Evolutionary conservation across 352 stramenopile species (phyloP), one percentile per base, ranked within the genome.

Genomic region (Globisporangium nunn): DNA sequence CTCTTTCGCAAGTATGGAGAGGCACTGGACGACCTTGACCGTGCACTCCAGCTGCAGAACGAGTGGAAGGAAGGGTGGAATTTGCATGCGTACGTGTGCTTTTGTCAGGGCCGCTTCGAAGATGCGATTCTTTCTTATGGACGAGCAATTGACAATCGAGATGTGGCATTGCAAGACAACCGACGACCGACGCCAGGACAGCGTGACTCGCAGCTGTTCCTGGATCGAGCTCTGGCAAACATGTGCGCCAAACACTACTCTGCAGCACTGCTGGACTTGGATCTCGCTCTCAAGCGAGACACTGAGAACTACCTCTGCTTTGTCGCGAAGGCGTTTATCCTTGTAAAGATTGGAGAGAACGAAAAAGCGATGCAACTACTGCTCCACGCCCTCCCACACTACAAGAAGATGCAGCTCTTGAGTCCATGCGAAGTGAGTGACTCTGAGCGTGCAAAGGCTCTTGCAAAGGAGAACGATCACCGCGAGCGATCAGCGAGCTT

Each of bases 31-130:
- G 72, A 74, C 10, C 70, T 77, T 11, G 58, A 56, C 1, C 52
- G 51, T 8, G 70, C 68, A 1, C 58, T 79, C 10, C 53, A 45
- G 14, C 35, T 75, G 7, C 61, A 79, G 6, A 51, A 64, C 4
- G 70, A 78, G 28, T 81, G 74, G 65, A 49, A 58, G 31, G 70
- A 85, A 10, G 74, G 58, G 3, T 76, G 70, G 63, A 65, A 62
- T 37, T 51, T 82, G 3, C 61, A 77, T 11, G 77, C 67, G 1
- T 87, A 87, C 53, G 50, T 61, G 0, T 63, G 61, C 41, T 85
- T 81, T 43, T 83, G 70, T 51, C 51, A 43, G 0, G 50, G 61
- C 2, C 65, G 56, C 1, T 83, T 62, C 31, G 63, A 76, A 15
- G 44, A 64, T 0, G 72, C 77, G 0, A 56, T 74, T 0, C 50